Base-by-base conservation (phyloP, 2,329 filamentous ascomycete genomes). In the Cryphonectria parasitica region DNA sequence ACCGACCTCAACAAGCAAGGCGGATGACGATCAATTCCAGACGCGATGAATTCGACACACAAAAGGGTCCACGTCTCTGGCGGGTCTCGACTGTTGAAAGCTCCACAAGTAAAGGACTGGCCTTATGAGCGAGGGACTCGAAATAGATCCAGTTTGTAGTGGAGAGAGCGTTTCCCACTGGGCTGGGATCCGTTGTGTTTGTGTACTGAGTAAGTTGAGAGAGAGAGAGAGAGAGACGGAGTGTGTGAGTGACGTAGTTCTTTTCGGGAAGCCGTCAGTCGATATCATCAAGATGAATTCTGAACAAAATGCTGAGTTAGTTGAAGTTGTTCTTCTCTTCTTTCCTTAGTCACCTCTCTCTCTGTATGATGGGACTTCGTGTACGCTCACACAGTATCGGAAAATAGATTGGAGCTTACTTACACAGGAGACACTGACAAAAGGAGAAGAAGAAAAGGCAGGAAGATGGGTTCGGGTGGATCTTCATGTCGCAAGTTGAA, bases 21-120 rank as follows among this genome's bases (percentile, higher is more conserved):
- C 8, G 34, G 58, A 61, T 39, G 58, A 61, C 58, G 58, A 61
- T 61, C 58, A 39, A 8, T 61, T 39, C 58, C 58, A 39, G 58
- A 61, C 34, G 58, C 58, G 34, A 61, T 39, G 58, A 39, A 61
- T 61, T 39, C 58, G 58, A 61, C 58, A 25, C 58, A 36, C 25
- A 17, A 58, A 58, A 58, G 34, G 58, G 58, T 61, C 58, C 31
- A 61, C 58, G 58, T 39, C 31, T 1, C 58, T 2, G 31, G 31
- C 58, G 31, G 31, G 28, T 61, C 34, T 61, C 8, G 31, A 31
- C 17, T 15, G 58, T 11, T 39, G 31, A 10, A 28, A 36, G 58
- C 31, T 61, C 58, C 58, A 61, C 58, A 39, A 8, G 58, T n/a
- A 7, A n/a, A 10, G 15, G 5, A 39, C 34, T n/a, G 58, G 19